Evolutionary conservation across 495 filamentous ascomycete species (phyloP).

Genomic region (Entonaema liquescens): DNA sequence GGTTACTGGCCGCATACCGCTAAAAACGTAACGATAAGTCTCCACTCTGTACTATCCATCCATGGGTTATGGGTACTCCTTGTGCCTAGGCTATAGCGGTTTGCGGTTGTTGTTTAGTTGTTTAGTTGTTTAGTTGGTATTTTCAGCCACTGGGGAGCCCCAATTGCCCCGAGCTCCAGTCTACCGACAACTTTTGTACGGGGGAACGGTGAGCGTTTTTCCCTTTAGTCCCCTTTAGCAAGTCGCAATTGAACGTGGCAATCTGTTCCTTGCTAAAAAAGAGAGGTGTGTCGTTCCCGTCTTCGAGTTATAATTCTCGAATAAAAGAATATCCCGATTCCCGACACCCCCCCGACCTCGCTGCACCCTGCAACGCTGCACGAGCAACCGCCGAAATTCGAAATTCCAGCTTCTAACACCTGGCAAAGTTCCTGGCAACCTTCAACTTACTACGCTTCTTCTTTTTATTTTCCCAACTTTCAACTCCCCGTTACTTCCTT

Average conservation of each 20-base stretch:
- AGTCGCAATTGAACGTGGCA: constrained; percentile 36
- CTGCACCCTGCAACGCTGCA: not conserved
- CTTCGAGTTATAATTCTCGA: constrained; percentile 7
- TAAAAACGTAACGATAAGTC: constrained; percentile 10
- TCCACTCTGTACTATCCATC: constrained; percentile 13
- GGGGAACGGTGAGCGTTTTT: constrained; percentile 15
- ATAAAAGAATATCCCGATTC: constrained; percentile 39
- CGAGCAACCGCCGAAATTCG: not conserved
- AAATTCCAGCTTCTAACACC: constrained; percentile 18
- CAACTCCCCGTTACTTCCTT: constrained; percentile 21
- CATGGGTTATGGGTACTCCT: constrained; percentile 9
- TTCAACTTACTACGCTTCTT: constrained; percentile 36
- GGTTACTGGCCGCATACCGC: constrained; percentile 15
- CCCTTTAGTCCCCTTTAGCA: not conserved
- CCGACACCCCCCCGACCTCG: constrained; percentile 30
- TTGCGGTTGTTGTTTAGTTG: not conserved
- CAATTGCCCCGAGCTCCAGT: constrained; percentile 30
- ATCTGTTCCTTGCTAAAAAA: constrained; percentile 23
- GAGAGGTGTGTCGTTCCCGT: not conserved
- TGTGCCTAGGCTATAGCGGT: not conserved
- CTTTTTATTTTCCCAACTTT: constrained; percentile 18
- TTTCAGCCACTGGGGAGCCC: constrained; percentile 25
- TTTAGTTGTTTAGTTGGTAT: no score
- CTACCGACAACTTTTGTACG: not conserved
- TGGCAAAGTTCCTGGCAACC: not conserved